Evolutionary conservation across 768 basidiomycete genomes (phyloP).

Genomic region (Agaricus blazei): DNA sequence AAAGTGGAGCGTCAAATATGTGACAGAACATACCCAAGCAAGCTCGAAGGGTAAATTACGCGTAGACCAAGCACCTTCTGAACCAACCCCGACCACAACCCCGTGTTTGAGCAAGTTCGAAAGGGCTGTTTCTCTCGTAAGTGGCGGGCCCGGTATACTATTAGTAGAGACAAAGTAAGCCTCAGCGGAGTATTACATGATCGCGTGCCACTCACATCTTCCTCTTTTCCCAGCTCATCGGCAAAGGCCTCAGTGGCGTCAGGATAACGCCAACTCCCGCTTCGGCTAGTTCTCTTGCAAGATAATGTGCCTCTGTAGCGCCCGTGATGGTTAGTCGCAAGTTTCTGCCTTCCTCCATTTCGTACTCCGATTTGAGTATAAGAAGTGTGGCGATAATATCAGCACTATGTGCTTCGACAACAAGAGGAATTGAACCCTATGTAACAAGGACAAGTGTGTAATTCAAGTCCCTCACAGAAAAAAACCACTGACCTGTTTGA

Average conservation of each 20-base stretch:
- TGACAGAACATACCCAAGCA: constrained; percentile 60
- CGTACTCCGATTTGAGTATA: constrained; percentile 60
- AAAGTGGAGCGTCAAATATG: neutral
- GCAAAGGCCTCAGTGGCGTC: constrained; percentile 63
- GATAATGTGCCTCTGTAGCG: constrained; percentile 59
- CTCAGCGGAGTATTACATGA: neutral
- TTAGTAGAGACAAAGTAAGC: neutral
- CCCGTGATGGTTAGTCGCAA: constrained; percentile 62
- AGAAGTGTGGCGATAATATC: constrained; percentile 81
- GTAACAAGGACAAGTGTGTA: neutral
- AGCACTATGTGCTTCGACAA: constrained; percentile 70
- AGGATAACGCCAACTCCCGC: constrained; percentile 44
- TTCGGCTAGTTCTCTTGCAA: constrained; percentile 62
- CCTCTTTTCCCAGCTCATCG: constrained; percentile 62
- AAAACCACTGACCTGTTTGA: constrained; percentile 30
- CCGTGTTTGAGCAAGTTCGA: constrained; percentile 58
- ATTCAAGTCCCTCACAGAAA: neutral
- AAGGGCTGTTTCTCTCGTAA: constrained; percentile 51
- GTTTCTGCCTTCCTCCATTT: constrained; percentile 32
- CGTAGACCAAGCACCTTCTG: constrained; percentile 61
- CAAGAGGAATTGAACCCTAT: constrained; percentile 68
- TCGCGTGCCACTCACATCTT: constrained; percentile 44
- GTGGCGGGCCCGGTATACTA: constrained; percentile 67
- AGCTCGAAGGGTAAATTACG: constrained; percentile 76
- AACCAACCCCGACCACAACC: constrained; percentile 69